Evolutionary conservation across 2,329 filamentous ascomycete species (phyloP).

Genomic region (Curvularia hawaiiensis): DNA sequence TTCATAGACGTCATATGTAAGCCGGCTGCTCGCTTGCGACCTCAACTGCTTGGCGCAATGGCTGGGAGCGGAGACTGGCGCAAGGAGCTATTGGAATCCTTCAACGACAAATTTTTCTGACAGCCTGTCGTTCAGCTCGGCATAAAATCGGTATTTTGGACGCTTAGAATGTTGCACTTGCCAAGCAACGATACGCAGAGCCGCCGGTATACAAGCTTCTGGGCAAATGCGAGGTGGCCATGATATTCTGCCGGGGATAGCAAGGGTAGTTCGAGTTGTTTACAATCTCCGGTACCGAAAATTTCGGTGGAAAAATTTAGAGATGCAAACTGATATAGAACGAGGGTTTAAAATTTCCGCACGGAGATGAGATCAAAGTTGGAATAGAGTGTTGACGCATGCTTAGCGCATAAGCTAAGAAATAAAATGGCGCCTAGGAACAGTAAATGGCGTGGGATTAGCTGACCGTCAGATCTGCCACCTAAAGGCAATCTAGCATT

Average conservation of each 20-base stretch:
- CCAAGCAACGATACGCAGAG: slow-evolving; percentile 16
- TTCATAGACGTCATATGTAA: background rate
- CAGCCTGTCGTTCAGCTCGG: background rate
- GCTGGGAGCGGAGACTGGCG: background rate
- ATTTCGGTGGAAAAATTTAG: slow-evolving; percentile 15
- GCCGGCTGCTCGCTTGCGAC: background rate
- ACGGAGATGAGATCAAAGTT: slow-evolving; percentile 34
- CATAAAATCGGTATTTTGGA: slow-evolving; percentile 1
- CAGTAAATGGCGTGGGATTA: slow-evolving; percentile 16
- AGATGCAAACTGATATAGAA: slow-evolving; percentile 19
- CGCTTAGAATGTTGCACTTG: background rate
- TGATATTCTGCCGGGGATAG: slow-evolving; percentile 16
- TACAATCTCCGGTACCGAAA: slow-evolving; percentile 15
- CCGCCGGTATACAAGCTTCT: slow-evolving; percentile 26
- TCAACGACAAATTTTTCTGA: background rate
- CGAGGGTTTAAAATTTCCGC: slow-evolving; percentile 23
- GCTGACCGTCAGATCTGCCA: slow-evolving; percentile 21
- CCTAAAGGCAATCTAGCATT: slow-evolving; percentile 26
- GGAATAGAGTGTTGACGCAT: slow-evolving; percentile 40
- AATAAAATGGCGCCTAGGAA: slow-evolving; percentile 23
- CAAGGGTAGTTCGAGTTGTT: slow-evolving; percentile 30
- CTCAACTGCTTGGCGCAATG: background rate
- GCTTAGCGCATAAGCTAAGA: slow-evolving; percentile 29
- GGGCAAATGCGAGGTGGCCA: slow-evolving; percentile 12
- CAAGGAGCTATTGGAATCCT: slow-evolving; percentile 9